Evolutionary conservation across 2,329 filamentous ascomycete species (phyloP).

Genomic region (Ceratocystis eucalypticola): DNA sequence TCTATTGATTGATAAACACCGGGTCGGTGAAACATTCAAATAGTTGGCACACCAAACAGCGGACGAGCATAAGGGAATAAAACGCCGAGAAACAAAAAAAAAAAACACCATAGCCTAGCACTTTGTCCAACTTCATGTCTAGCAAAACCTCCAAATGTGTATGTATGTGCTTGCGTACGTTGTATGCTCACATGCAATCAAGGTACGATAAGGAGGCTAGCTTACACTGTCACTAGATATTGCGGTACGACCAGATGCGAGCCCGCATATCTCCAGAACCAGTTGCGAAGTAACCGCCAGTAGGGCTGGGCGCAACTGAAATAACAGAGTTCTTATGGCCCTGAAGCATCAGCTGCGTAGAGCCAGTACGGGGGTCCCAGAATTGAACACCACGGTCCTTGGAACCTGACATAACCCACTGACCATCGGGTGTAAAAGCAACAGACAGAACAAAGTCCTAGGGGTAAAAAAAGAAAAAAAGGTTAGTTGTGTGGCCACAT

Average conservation of each 20-base stretch:
- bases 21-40: not conserved
- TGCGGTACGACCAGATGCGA: conserved; percentile 84
- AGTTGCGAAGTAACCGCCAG: conserved; percentile 79
- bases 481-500: too few species aligned
- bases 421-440: conserved; percentile 81
- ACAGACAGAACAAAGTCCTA: conserved; percentile 95
- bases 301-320: conserved; percentile 86
- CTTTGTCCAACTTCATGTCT: not conserved
- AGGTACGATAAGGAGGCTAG: not conserved
- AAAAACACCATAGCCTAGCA: not conserved
- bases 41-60: not conserved
- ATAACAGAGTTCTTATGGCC: conserved; percentile 99
- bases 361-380: conserved; percentile 89
- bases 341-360: conserved; percentile 95
- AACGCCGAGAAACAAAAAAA: not conserved
- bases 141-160: not conserved
- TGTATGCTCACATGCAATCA: not conserved
- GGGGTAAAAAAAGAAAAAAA: not conserved
- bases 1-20: not conserved
- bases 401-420: conserved; percentile 93
- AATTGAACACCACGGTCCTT: conserved; percentile 97
- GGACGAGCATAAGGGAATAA: not conserved
- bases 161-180: not conserved
- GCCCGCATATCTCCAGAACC: conserved; percentile 96
- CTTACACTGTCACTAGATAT: conserved; percentile 1